Conservation (phyloP, 345 rosid species). For the Cochlearia excelsa region DNA sequence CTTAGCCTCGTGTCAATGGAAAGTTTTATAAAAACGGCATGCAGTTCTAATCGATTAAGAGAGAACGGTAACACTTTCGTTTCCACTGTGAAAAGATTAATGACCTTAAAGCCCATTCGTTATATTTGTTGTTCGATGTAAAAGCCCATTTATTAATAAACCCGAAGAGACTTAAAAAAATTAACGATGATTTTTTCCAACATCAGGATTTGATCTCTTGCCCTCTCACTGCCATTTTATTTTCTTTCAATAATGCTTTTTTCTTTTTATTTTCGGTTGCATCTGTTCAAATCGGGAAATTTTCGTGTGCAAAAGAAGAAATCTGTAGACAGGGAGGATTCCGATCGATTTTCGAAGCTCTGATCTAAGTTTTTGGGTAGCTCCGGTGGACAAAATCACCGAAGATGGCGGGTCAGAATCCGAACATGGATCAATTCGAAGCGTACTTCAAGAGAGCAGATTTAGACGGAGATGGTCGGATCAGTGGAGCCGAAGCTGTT, state of each 20-base stretch:
- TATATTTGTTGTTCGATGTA: too few species aligned
- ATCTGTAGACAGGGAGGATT: conserved; percentile 24
- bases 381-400: conserved; percentile 15
- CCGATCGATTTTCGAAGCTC: conserved; percentile 28
- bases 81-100: background rate
- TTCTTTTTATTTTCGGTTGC: background rate
- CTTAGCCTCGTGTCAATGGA: too few species aligned
- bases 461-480: conserved; percentile 92
- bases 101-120: too few species aligned
- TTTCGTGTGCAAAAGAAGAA: conserved; percentile 24
- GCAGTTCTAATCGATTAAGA: conserved; percentile 1
- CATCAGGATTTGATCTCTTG: conserved; percentile 7
- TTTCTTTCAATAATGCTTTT: background rate
- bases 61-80: conserved; percentile 22
- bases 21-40: conserved; percentile 1
- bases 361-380: conserved; percentile 18
- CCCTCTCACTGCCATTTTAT: conserved; percentile 18
- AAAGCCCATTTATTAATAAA: background rate
- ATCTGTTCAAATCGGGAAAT: conserved; percentile 27
- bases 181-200: background rate
- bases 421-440: conserved; percentile 74
- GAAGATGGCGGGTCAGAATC: conserved; percentile 38
- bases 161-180: background rate
- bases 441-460: conserved; percentile 82
- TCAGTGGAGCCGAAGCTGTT: conserved; percentile 92